Evolutionary conservation across 2,329 filamentous ascomycete species (phyloP).

Genomic region (Pseudopithomyces maydicus): DNA sequence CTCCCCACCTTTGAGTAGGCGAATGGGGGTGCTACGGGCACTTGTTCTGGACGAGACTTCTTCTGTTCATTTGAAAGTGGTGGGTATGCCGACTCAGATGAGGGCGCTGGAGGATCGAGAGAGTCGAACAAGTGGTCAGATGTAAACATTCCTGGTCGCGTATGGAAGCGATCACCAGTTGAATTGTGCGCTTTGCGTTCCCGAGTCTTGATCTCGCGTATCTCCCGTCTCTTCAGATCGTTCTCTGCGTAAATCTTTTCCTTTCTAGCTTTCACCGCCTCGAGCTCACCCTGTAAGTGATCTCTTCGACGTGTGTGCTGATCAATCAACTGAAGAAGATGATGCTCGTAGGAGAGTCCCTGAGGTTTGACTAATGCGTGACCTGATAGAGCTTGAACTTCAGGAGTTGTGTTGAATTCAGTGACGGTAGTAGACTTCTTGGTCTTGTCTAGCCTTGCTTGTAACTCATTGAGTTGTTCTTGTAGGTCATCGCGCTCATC

Average conservation of each 20-base stretch:
- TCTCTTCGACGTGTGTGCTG: background rate
- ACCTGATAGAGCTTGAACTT: background rate
- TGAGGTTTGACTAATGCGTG: background rate
- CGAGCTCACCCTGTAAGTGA: background rate
- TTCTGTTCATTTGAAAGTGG: no score
- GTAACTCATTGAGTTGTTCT: background rate
- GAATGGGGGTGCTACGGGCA: no score
- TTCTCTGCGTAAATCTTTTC: background rate
- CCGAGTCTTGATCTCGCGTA: background rate
- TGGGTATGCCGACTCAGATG: no score
- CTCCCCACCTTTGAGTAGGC: no score
- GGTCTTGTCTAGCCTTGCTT: background rate
- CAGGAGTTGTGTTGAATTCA: background rate
- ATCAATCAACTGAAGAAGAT: background rate
- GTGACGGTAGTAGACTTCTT: background rate
- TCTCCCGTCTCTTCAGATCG: background rate
- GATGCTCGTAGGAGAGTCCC: background rate
- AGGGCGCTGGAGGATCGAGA: no score
- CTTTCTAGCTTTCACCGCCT: background rate
- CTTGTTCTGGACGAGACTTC: no score
- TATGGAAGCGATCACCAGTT: background rate
- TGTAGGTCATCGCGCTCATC: background rate
- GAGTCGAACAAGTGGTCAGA: no score
- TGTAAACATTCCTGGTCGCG: no score
- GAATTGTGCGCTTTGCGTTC: background rate